These are phyloP conservation scores for Penicillium sp. DNA, from an alignment of 2,329 filamentous ascomycete genomes.

Conservation along the genomic window DNA sequence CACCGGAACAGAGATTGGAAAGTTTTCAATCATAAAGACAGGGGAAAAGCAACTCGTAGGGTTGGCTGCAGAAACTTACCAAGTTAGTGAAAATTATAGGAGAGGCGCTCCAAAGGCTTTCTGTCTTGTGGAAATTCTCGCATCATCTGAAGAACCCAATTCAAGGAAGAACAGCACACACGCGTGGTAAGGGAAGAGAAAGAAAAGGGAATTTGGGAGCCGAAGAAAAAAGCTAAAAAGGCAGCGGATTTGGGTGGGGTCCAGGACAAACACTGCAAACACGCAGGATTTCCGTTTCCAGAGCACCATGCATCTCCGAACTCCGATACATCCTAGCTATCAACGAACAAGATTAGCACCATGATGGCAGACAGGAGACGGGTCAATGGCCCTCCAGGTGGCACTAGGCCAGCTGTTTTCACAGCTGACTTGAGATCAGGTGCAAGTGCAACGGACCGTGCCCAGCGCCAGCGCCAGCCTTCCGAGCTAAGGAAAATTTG, in stretches of 20 bases:
- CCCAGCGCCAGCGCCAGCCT: constrained; percentile 53
- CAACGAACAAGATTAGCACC: constrained; percentile 10
- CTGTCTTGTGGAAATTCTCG: background rate
- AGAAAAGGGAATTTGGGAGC: constrained; percentile 17
- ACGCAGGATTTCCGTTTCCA: constrained; percentile 31
- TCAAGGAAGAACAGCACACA: too few relatives aligned
- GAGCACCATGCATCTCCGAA: constrained; percentile 10
- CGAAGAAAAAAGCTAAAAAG: constrained; percentile 17
- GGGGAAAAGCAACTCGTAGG: constrained; percentile 2
- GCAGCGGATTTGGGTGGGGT: constrained; percentile 17
- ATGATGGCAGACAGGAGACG: constrained; percentile 77
- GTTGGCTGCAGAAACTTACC: background rate
- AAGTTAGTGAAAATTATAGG: constrained; percentile 2
- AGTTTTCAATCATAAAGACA: constrained; percentile 46
- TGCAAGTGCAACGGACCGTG: constrained; percentile 45
- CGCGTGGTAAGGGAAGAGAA: background rate
- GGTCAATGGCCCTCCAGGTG: constrained; percentile 78
- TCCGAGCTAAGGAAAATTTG: constrained; percentile 80
- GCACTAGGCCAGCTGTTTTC: constrained; percentile 69
- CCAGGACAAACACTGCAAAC: constrained; percentile 38
- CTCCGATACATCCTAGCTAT: constrained; percentile 4
- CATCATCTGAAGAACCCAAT: too few relatives aligned
- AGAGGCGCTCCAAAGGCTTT: too few relatives aligned
- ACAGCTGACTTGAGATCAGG: constrained; percentile 41
- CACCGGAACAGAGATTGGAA: constrained; percentile 49